A percentile compares a stretch with the other conserved stretches of the same genome.
Evolutionary conservation across 2,329 filamentous ascomycete species (phyloP).

Genomic region (Hypoxylon sp.): DNA sequence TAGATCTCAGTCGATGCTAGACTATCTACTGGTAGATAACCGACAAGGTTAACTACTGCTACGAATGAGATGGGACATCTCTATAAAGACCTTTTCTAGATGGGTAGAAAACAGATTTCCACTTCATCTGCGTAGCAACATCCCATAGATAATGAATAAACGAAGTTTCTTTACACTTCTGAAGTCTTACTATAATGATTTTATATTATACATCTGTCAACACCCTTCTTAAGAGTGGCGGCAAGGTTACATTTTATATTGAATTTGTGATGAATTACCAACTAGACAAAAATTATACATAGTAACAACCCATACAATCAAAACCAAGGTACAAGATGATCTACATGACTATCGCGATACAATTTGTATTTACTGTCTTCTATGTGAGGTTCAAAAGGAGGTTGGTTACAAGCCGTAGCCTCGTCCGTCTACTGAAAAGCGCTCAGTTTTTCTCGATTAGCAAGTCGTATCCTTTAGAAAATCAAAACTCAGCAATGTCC

Average conservation of each 20-base stretch:
- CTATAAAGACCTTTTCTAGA: slow-evolving; percentile 18
- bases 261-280: background rate
- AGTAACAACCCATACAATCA: background rate
- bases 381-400: background rate
- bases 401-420: background rate
- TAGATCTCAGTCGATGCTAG: background rate
- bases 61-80: slow-evolving; percentile 15
- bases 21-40: background rate
- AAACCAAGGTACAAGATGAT: background rate
- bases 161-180: background rate
- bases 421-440: background rate
- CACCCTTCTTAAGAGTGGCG: background rate
- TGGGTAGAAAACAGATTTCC: slow-evolving; percentile 16
- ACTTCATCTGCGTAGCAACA: slow-evolving; percentile 2
- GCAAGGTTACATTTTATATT: background rate
- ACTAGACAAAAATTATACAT: background rate
- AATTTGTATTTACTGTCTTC: background rate
- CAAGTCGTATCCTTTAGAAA: background rate
- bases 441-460: background rate
- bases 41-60: background rate
- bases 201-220: background rate
- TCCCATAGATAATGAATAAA: slow-evolving; percentile 35
- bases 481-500: slow-evolving; percentile 8
- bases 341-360: background rate
- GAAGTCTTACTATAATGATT: background rate